phyloP scores from a whole-genome alignment of 805 yeast genomes.

The Metschnikowia colocasiae region DNA sequence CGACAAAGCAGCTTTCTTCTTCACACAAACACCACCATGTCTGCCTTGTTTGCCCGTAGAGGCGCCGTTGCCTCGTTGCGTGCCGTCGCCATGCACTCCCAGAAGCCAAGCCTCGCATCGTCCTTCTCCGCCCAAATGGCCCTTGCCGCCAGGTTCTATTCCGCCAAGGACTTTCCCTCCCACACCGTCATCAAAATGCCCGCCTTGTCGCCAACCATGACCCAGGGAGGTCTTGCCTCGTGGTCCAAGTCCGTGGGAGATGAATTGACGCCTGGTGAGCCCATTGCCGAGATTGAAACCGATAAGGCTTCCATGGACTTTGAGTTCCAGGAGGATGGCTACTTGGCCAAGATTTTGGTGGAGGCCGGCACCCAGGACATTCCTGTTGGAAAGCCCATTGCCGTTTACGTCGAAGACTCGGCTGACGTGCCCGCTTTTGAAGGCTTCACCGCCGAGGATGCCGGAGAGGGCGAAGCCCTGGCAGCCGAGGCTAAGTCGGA shows the following conservation, averaged over 20 bases:
- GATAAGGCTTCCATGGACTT: constrained; percentile 98
- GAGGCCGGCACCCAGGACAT: constrained; percentile 85
- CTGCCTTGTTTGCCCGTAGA: constrained; percentile 37
- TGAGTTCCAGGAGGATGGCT: constrained; percentile 97
- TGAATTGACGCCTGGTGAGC: constrained; percentile 83
- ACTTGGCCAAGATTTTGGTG: constrained; percentile 78
- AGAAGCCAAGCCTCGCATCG: constrained; percentile 17
- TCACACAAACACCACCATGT: constrained; percentile 35
- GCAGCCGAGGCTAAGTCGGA: constrained; percentile 44
- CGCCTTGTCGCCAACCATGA: constrained; percentile 99
- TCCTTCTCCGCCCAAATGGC: constrained; percentile 29
- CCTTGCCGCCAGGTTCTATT: constrained; percentile 30
- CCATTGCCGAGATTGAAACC: constrained; percentile 94
- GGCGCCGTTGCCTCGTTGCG: constrained; percentile 25
- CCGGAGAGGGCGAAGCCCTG: constrained; percentile 49
- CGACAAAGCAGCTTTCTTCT: constrained; percentile 14
- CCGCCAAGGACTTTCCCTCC: constrained; percentile 58
- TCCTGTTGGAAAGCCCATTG: constrained; percentile 94
- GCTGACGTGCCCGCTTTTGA: constrained; percentile 85
- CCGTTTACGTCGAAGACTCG: constrained; percentile 88
- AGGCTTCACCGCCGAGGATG: constrained; percentile 79
- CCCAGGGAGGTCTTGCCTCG: constrained; percentile 84
- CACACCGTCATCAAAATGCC: constrained; percentile 96
- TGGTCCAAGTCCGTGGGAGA: constrained; percentile 95
- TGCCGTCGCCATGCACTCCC: constrained; percentile 21